These are phyloP conservation scores for Tetradesmus obliquus DNA, from an alignment of 139 green algal species.

Conservation along the genomic window DNA sequence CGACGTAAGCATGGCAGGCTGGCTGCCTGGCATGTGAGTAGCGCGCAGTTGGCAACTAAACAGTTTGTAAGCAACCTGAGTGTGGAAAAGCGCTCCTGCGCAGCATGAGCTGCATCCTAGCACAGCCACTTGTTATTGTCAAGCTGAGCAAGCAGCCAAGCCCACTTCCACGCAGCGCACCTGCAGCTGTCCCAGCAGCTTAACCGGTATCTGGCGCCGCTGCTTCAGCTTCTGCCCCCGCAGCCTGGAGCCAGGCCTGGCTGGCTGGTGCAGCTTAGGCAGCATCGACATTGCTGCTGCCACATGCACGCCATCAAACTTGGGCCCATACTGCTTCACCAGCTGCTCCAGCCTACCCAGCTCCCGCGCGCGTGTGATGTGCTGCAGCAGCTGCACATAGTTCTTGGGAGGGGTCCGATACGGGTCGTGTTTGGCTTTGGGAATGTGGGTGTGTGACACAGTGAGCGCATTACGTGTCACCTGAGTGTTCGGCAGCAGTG, in stretches of 20 bases:
- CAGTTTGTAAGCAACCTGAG: no score
- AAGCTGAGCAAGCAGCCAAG: background rate
- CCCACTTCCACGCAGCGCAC: background rate
- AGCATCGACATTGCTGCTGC: conserved; percentile 39
- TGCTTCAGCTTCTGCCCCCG: background rate
- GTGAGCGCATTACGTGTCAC: background rate
- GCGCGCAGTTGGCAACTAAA: background rate
- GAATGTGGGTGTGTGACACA: background rate
- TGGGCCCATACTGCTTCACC: conserved; percentile 9
- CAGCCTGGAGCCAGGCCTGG: background rate
- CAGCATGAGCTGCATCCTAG: no score
- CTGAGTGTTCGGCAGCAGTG: background rate
- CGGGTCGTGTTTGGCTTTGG: conserved; percentile 1
- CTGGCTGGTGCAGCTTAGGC: conserved; percentile 35
- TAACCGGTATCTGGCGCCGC: background rate
- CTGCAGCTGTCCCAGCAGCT: conserved; percentile 48
- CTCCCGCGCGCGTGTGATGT: conserved; percentile 11
- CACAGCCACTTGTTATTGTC: no score
- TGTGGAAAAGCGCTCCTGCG: no score
- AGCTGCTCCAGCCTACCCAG: conserved; percentile 17
- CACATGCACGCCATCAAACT: conserved; percentile 48
- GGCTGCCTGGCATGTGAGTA: background rate
- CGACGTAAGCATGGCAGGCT: background rate
- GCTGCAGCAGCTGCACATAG: conserved; percentile 54
- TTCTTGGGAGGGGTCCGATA: conserved; percentile 43